These are phyloP conservation scores for Suillus lakei DNA, from an alignment of 768 basidiomycete species.

Conservation along the genomic window DNA sequence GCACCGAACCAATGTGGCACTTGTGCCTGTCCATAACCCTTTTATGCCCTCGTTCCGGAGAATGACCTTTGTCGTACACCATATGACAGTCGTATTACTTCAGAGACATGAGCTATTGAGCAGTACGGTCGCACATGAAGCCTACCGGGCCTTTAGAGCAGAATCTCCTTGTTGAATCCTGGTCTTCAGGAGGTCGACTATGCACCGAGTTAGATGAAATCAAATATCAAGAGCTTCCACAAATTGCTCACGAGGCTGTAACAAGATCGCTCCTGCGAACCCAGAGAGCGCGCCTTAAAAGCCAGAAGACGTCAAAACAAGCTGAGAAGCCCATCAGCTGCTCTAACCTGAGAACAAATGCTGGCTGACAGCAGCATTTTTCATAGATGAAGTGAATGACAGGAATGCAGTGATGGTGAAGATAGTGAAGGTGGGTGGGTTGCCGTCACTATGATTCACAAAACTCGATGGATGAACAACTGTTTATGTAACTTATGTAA, in stretches of 20 bases:
- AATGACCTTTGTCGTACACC: conserved; percentile 60
- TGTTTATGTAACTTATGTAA: too few relatives aligned
- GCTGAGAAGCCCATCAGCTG: background rate
- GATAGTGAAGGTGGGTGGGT: too few relatives aligned
- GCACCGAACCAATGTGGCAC: conserved; percentile 76
- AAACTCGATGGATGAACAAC: too few relatives aligned
- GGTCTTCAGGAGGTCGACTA: conserved; percentile 93
- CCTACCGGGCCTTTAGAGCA: conserved; percentile 41
- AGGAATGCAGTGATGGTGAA: too few relatives aligned
- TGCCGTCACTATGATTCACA: too few relatives aligned
- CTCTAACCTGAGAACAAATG: conserved; percentile 33
- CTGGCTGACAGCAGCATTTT: conserved; percentile 28
- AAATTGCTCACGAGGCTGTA: conserved; percentile 71
- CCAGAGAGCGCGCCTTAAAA: conserved; percentile 75
- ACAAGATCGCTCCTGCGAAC: conserved; percentile 70
- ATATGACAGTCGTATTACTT: conserved; percentile 47
- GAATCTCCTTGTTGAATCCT: conserved; percentile 84
- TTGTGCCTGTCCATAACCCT: conserved; percentile 90
- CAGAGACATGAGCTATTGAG: conserved; percentile 8
- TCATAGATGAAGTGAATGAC: conserved; percentile 23
- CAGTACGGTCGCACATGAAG: conserved; percentile 1
- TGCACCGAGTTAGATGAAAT: background rate
- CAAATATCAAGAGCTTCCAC: background rate
- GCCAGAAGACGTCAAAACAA: background rate
- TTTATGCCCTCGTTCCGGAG: conserved; percentile 62